Evolutionary conservation across 208 protist species (phyloP), one percentile per base, ranked within the genome.

Genomic region (Trypanosoma boissoni): DNA sequence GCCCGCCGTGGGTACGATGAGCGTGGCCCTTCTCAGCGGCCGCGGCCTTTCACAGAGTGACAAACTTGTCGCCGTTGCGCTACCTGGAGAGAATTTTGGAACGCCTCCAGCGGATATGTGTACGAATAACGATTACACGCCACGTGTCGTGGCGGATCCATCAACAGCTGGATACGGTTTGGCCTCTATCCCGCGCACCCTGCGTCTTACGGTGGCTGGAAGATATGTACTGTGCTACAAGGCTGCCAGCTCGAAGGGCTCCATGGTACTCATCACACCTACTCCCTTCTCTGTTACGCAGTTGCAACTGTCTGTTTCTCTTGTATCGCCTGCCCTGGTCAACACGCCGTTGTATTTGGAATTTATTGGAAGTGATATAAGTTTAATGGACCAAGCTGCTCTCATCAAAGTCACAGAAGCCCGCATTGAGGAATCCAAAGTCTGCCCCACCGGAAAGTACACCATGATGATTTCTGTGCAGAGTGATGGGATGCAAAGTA

Each of bases 221-320:
- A 16, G 48, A n/a, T 95, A 92, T 60, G 83, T 91, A 29, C 60
- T 91, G 20, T 92, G 89, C 71, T 91, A 86, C 73, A 54, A 66
- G 42, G 50, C 83, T 1, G 58, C 73, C 36, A 54, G 54, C n/a
- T 70, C 58, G 3, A 28, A 44, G 4, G 51, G 37, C 20, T 44
- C 41, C 10, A 61, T 60, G 18, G 44, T 66, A 31, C 74, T 80
- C 18, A 72, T 88, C 59, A 81, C 83, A 16, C 9, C 42, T 20
- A 71, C 59, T 9, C 49, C 76, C 32, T 89, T 95, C 55, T 43
- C 77, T 0, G 88, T 95, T 5, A 56, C 61, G 36, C 78, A 79
- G 3, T 75, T 44, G 21, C 58, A 82, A 51, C 21, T 80, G 12
- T 62, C 59, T 39, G 78, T 89, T 63, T 63, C 56, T 1, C 69